A percentile compares a stretch with the other conserved stretches of the same genome.
Conservation (phyloP, 208 protist species). For the Crithidia bombi region DNA sequence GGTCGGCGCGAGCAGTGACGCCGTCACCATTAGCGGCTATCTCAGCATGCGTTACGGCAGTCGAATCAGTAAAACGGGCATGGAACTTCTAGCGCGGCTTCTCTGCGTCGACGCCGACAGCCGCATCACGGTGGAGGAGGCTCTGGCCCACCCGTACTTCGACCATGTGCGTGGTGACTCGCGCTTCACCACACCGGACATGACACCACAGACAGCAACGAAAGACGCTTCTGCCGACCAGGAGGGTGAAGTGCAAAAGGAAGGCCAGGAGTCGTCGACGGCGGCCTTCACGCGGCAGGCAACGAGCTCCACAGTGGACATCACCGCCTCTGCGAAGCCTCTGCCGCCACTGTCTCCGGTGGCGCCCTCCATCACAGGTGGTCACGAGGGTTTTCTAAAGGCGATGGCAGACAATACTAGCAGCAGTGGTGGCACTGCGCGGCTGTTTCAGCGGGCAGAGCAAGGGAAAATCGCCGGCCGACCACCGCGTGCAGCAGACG, state of each 20-base stretch:
- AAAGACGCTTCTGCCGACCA: not conserved
- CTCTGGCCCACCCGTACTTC: slow-evolving; percentile 85
- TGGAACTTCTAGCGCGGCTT: slow-evolving; percentile 65
- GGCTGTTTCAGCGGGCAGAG: not conserved
- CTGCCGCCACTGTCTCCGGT: slow-evolving; percentile 10
- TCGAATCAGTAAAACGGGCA: slow-evolving; percentile 39
- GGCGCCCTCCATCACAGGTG: not conserved
- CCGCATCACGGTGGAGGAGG: slow-evolving; percentile 72
- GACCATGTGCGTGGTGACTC: slow-evolving; percentile 30
- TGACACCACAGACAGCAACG: not conserved
- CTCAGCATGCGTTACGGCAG: slow-evolving; percentile 45
- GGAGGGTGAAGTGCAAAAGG: not conserved
- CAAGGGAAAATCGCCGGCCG: not conserved
- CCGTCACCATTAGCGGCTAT: slow-evolving; percentile 29
- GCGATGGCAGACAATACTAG: no score
- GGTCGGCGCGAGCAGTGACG: not conserved
- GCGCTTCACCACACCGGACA: not conserved
- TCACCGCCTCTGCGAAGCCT: not conserved
- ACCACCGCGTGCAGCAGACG: slow-evolving; percentile 2
- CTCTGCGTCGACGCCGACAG: slow-evolving; percentile 50
- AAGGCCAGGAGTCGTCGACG: not conserved
- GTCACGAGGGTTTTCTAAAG: not conserved
- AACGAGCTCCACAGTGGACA: slow-evolving; percentile 2
- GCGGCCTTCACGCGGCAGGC: not conserved
- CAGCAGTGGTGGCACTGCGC: not conserved